Percentiles rank a stretch among this genome's conserved stretches.
Evolutionary conservation across 73 alveolate genomes (phyloP).

Genomic region (Diophrys sp.): DNA sequence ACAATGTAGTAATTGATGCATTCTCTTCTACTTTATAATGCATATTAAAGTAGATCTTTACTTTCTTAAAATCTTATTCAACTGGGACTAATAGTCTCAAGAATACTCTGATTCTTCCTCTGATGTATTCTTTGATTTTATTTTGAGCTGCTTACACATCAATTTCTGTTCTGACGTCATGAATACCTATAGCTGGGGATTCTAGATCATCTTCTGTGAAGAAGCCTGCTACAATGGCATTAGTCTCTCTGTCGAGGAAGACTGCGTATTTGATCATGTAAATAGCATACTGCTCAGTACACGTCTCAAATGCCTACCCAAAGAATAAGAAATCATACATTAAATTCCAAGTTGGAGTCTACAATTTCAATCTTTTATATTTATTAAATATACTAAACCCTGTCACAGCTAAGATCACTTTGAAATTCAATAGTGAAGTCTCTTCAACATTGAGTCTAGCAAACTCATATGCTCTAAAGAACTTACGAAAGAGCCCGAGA

Average conservation of each 20-base stretch:
- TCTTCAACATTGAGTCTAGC: constrained; percentile 22
- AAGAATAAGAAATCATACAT: constrained; percentile 46
- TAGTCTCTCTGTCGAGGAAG: constrained; percentile 26
- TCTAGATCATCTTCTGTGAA: constrained; percentile 42
- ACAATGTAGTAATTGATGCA: constrained; percentile 18
- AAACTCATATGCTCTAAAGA: constrained; percentile 36
- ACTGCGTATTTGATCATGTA: constrained; percentile 39
- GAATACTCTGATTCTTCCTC: constrained; percentile 28
- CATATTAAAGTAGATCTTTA: constrained; percentile 44
- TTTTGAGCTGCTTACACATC: constrained; percentile 27
- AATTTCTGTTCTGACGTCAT: constrained; percentile 17
- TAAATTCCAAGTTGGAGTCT: constrained; percentile 34
- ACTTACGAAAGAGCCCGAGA: constrained; percentile 49
- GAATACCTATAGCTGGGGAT: constrained; percentile 35
- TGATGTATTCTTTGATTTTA: constrained; percentile 26
- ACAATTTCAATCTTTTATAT: constrained; percentile 26
- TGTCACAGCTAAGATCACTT: constrained; percentile 21
- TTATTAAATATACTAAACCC: constrained; percentile 49
- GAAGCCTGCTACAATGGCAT: constrained; percentile 42
- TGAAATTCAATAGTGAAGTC: constrained; percentile 29
- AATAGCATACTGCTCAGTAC: constrained; percentile 21
- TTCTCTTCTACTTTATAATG: constrained; percentile 30
- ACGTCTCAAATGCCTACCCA: constrained; percentile 31
- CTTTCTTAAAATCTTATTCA: constrained; percentile 24
- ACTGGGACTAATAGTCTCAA: constrained; percentile 34